Base-by-base conservation (phyloP, 2,329 filamentous ascomycete genomes). In the Neophaeococcomyces aloes region DNA sequence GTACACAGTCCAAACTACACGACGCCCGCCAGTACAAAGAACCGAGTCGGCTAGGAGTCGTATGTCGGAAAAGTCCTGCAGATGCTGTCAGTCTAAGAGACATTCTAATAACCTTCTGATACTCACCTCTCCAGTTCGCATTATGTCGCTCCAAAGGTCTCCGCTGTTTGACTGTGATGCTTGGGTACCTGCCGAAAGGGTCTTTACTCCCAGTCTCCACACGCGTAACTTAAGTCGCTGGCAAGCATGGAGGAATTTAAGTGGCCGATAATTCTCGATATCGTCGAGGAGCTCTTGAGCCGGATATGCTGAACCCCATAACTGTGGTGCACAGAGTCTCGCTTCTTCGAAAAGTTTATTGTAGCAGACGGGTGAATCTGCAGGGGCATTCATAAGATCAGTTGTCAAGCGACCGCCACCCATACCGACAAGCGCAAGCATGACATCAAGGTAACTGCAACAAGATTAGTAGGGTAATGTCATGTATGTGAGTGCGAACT, bases 281-380 rank as follows among this genome's bases (percentile, higher is more conserved):
- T 47, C 45, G 14, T 47, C 45, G 4, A 47, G 19, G 5, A 47
- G 18, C 32, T 47, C 39, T 30, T 43, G 27, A 7, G 19, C 25
- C 4, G 45, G 45, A 19, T 47, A 47, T 21, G 31, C 33, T 4
- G 32, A 18, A 7, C 45, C 45, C 39, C 39, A 47, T 21, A 47
- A 15, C 27, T 43, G 37, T 10, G 45, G 40, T 13, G 43, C 31
- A 39, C 39, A 42, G 2, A 25, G 14, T 11, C 45, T 15, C 7
- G 45, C 45, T 23, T 38, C 38, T 38, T 43, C 25, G 35, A 47
- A 47, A n/a, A 47, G 17, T n/a, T 32, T 32, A 44, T 38, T 29
- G 29, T 18, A 38, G 25, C 39, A 30, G 7, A 46, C 33, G 11
- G 38, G 39, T 17, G 31, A 42, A 17, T 31, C 32, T 42, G 18